Percentiles rank a stretch among this genome's conserved stretches.
phyloP scores from a whole-genome alignment of 257 asterid species.

The Plantago elongata region DNA sequence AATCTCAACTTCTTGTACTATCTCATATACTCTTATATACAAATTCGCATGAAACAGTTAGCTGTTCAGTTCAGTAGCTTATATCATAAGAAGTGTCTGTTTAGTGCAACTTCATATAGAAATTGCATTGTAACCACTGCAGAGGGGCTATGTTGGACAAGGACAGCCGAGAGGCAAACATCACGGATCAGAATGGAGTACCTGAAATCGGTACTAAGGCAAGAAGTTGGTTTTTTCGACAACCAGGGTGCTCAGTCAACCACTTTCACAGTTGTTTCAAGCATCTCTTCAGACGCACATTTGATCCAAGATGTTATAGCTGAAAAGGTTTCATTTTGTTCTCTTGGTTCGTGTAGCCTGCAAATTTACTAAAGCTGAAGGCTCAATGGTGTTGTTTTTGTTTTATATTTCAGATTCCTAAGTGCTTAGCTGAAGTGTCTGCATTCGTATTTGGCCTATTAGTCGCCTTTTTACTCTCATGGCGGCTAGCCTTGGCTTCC shows the following conservation, averaged over 20 bases:
- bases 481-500: conserved; percentile 69
- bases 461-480: conserved; percentile 62
- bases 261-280: conserved; percentile 65
- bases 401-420: conserved; percentile 46
- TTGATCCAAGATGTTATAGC: conserved; percentile 66
- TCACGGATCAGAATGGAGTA: conserved; percentile 56
- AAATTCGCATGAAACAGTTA: too few relatives aligned
- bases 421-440: conserved; percentile 45
- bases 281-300: conserved; percentile 62
- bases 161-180: conserved; percentile 77
- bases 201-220: conserved; percentile 62
- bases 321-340: conserved; percentile 45
- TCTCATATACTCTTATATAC: too few relatives aligned
- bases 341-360: background rate
- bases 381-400: background rate
- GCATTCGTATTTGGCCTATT: conserved; percentile 42
- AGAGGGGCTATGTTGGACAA: conserved; percentile 77
- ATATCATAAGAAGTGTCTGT: too few relatives aligned
- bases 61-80: too few relatives aligned
- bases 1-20: too few relatives aligned
- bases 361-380: background rate
- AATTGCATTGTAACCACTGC: conserved; percentile 5
- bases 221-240: conserved; percentile 73
- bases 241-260: conserved; percentile 45
- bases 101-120: too few relatives aligned